These are phyloP conservation scores for Erysimum cheiri DNA, from an alignment of 441 rosid species.

Conservation along the genomic window DNA sequence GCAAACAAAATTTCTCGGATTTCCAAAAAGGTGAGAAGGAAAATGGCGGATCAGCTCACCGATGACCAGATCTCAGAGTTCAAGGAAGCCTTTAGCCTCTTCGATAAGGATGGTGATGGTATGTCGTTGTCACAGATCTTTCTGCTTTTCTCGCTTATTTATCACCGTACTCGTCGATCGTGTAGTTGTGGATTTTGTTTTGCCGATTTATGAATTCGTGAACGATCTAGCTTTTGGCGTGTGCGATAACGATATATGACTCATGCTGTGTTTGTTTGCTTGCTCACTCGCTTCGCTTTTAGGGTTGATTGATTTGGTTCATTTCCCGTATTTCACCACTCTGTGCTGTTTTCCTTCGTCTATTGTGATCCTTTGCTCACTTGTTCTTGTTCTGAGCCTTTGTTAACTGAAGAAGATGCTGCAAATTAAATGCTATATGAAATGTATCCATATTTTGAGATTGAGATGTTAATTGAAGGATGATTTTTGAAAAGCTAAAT, in stretches of 20 bases:
- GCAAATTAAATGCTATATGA: background rate
- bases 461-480: background rate
- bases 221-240: slow-evolving; percentile 23
- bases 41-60: slow-evolving; percentile 50
- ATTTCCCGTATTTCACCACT: background rate
- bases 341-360: background rate
- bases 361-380: too few species aligned
- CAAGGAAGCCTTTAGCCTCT: slow-evolving; percentile 50
- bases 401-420: slow-evolving; percentile 1
- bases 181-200: slow-evolving; percentile 6
- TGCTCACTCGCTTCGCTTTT: background rate
- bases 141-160: background rate
- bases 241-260: background rate
- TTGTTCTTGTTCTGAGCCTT: too few species aligned
- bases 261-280: slow-evolving; percentile 3
- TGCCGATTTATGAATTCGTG: slow-evolving; percentile 2
- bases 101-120: slow-evolving; percentile 48
- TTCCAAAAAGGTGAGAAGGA: slow-evolving; percentile 20
- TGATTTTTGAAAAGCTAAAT: background rate
- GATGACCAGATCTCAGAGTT: slow-evolving; percentile 52
- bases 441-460: background rate
- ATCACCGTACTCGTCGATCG: background rate
- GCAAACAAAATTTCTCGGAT: background rate
- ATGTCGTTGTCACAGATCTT: slow-evolving; percentile 30
- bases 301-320: slow-evolving; percentile 12